These are phyloP conservation scores for Acer campestre DNA, from an alignment of 345 rosid genomes.

Conservation along the genomic window DNA sequence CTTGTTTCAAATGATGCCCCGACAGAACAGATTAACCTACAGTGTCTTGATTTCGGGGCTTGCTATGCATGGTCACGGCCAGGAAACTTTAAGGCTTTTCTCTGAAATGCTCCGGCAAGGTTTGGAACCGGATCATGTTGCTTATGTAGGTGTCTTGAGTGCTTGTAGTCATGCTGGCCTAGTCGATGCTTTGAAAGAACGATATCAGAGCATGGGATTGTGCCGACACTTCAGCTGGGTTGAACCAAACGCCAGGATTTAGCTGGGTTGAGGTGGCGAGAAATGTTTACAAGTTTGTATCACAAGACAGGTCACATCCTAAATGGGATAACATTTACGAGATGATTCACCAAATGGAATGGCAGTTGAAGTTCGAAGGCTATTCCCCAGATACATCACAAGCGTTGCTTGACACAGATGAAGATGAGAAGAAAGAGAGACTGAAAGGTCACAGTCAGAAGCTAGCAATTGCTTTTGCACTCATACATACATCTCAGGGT, in stretches of 20 bases:
- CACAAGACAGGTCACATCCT: conserved; percentile 54
- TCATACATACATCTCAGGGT: conserved; percentile 55
- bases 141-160: conserved; percentile 40
- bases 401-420: conserved; percentile 54
- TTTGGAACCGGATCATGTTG: conserved; percentile 33
- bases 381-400: conserved; percentile 59
- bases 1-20: conserved; percentile 27
- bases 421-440: conserved; percentile 64
- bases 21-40: conserved; percentile 34
- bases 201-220: conserved; percentile 46
- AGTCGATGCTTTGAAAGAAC: conserved; percentile 33
- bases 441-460: conserved; percentile 77
- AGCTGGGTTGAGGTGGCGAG: conserved; percentile 59
- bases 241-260: conserved; percentile 54
- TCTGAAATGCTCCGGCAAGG: conserved; percentile 38
- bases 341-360: conserved; percentile 83
- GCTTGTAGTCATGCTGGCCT: conserved; percentile 43
- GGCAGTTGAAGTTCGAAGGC: conserved; percentile 85
- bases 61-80: conserved; percentile 36
- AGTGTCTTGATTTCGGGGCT: conserved; percentile 42
- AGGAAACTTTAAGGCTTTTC: conserved; percentile 34
- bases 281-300: conserved; percentile 51
- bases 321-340: conserved; percentile 40
- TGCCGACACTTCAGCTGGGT: conserved; percentile 58
- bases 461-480: conserved; percentile 71